Evolutionary conservation across 2,329 filamentous ascomycete species (phyloP), one percentile per base, ranked within the genome.

Genomic region (Polychaeton citri): DNA sequence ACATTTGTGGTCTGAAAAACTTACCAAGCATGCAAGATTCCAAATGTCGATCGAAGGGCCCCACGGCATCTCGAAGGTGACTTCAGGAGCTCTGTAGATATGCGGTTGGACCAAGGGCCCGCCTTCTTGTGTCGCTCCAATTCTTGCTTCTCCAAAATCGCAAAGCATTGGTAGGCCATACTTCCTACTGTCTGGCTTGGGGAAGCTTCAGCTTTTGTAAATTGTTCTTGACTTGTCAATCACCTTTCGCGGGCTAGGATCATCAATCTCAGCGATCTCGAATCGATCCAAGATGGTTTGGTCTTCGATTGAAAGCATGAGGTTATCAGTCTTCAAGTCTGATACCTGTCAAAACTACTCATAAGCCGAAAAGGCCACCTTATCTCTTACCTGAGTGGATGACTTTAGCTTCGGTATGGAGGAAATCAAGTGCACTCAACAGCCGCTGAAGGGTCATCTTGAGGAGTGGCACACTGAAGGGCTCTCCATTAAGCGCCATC

Each of bases 21-120:
- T 34, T 35, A 55, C 51, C 41, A 54, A 41, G 32, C 49, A 38
- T 21, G 39, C 54, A 18, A 54, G 42, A 35, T 47, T 52, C 53
- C 54, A 57, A 9, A 56, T 50, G 38, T 56, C 49, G 21, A 53
- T 48, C 33, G 47, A 48, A 7, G 43, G 45, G 30, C 47, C 46
- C 53, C 51, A 57, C 8, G 32, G 34, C 47, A 55, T 54, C 6
- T 46, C 38, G 21, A 53, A 31, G 8, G 54, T 46, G 4, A 56
- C 45, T 35, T 56, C 52, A 2, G 50, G 54, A 8, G 54, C 49
- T 6, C 52, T 33, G 34, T 55, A 57, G 6, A 50, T 21, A 32
- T 48, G 38, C 1, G 54, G 50, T 45, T 38, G 39, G 32, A 41
- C 31, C 7, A 34, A 17, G 10, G 24, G 24, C 12, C 3, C 15